Base-by-base conservation (phyloP, 2,329 filamentous ascomycete species). In the Fusarium sp. region DNA sequence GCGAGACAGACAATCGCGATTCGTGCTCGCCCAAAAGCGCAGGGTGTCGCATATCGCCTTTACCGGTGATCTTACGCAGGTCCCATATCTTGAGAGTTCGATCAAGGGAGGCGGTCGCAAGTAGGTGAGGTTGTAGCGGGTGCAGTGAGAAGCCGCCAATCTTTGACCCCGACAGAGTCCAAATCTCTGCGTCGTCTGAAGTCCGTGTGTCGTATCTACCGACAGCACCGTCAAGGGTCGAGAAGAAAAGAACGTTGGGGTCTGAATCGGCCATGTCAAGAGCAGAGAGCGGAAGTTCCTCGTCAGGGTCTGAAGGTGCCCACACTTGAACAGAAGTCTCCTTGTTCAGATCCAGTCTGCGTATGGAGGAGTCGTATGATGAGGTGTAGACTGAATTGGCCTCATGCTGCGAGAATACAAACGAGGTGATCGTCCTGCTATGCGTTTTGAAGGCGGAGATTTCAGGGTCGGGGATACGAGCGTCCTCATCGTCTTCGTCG, bases 41-140 rank as follows among this genome's bases (percentile, higher is more conserved):
- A 0, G 93, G 94, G 3, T 85, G 78, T 1, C 85, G 79, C 24
- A 80, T 74, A 5, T 88, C 85, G 1, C 80, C 85, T 50, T 84
- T 87, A 1, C 88, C 88, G 5, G 77, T 84, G 11, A 96, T 90
- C 61, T 92, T 94, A 25, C 95, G 86, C 36, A 97, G 70, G 70
- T 99, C 95, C 95, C 95, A 99, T 3, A 99, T 84, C 70, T 93
- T 94, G 70, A 99, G 79, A 0, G 89, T 96, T 3, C 94, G 86
- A 73, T 99, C 95, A 0, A 99, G 81, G 0, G 92, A 96, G 0
- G 93, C 95, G 0, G 95, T 98, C 0, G 93, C 92, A 0, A 97
- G 77, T 5, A 97, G 85, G 71, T 98, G 91, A 0, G 93, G 88
- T 3, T 92, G 85, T 0, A 88, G 75, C 0, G 95, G 94, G 69